Base-by-base conservation (phyloP, 2,329 filamentous ascomycete species). In the Cordyceps fumosorosea region DNA sequence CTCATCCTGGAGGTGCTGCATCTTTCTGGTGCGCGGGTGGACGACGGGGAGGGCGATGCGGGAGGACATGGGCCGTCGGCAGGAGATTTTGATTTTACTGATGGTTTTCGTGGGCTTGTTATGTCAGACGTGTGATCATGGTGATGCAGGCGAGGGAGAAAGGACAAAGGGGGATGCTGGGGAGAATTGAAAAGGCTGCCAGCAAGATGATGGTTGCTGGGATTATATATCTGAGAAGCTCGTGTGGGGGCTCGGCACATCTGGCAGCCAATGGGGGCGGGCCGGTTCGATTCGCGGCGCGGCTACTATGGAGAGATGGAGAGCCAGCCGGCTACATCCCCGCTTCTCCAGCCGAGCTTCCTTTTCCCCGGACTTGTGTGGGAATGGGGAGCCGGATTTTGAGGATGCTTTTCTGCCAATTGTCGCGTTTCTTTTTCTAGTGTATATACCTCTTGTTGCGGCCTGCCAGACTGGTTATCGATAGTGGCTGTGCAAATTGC, bases 1-100 rank as follows among this genome's bases (percentile, higher is more conserved):
- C 26, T 78, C 73, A 0, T 60, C 26, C 6, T 63, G 60, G 7
- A 74, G 20, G 3, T 63, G 60, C 37, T 63, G 60, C 47, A 52
- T 32, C 11, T 56, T 52, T 14, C 37, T 53, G 16, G 20, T 47
- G 48, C 48, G 47, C 5, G 50, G 48, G 12, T 22, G 24, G 34
- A 45, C 40, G 57, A 58, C 56, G 44, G 56, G 56, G 7, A 58
- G 56, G 29, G 45, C 56, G 26, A 58, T 40, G 45, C 26, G 18
- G 29, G n/a, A 47, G 50, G n/a, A 22, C 18, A 8, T 20, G 18
- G 18, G n/a, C n/a, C 3, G 18, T 8, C 6, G 44, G 5, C 5
- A 7, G 29, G 29, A 29, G 29, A 29, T 29, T 29, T 5, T 5
- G 29, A 29, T 5, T 29, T 7, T 29, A 10, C 1, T 18, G 44